Conservation (phyloP, 331 rosid genomes). For the Rosa hybrid region DNA sequence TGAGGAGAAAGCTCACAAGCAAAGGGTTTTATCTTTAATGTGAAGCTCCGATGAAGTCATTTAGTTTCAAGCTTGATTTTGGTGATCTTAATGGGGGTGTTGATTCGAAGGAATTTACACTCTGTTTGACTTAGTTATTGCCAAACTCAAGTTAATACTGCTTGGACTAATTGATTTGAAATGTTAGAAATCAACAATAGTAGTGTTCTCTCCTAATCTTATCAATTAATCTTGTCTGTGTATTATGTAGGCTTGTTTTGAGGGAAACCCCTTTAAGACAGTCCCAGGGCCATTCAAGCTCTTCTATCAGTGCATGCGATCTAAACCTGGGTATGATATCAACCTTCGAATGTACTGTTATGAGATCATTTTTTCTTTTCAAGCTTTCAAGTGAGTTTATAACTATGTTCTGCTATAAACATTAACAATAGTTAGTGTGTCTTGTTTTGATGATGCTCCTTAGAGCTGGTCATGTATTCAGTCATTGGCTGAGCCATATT, state of each 20-base stretch:
- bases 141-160: not conserved
- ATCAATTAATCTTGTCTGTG: conserved; percentile 10
- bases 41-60: not conserved
- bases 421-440: not conserved
- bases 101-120: not conserved
- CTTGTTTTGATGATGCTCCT: not conserved
- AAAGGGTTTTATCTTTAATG: not conserved
- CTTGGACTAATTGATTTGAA: not conserved
- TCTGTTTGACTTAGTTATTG: not conserved
- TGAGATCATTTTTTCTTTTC: not conserved
- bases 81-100: not conserved
- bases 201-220: not conserved
- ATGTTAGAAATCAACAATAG: not conserved
- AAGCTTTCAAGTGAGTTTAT: not conserved
- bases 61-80: not conserved
- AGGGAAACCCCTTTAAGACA: conserved; percentile 94
- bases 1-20: not conserved
- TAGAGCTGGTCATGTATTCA: not conserved
- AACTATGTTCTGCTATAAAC: not conserved
- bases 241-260: conserved; percentile 73
- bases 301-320: conserved; percentile 90
- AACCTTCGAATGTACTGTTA: conserved; percentile 3
- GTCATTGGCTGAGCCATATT: not conserved
- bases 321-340: conserved; percentile 81
- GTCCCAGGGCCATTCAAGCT: conserved; percentile 97